Evolutionary conservation across 2,329 filamentous ascomycete species (phyloP).

Genomic region (Ophiostoma pallidulum): DNA sequence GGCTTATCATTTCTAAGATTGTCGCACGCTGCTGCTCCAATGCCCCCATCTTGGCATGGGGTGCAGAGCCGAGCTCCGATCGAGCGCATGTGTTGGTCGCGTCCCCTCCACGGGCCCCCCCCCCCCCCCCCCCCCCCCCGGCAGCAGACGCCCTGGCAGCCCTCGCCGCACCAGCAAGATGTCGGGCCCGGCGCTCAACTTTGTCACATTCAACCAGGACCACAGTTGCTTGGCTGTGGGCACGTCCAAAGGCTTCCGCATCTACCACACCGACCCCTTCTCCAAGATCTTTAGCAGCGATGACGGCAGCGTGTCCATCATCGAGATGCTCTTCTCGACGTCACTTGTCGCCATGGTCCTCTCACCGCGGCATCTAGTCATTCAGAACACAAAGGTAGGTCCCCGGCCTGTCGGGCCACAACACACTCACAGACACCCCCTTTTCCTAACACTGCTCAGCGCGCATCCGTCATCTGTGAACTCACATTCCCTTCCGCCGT

Average conservation of each 20-base stretch:
- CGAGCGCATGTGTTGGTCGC: too few relatives aligned
- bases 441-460: constrained; percentile 27
- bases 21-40: background rate
- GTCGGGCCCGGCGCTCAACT: constrained; percentile 74
- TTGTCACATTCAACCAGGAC: constrained; percentile 98
- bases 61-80: background rate
- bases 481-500: constrained; percentile 97
- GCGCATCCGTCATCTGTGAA: constrained; percentile 84
- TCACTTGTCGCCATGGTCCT: constrained; percentile 90
- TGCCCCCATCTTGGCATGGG: background rate
- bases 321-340: constrained; percentile 98
- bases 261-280: constrained; percentile 95
- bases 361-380: constrained; percentile 83
- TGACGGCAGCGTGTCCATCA: constrained; percentile 88
- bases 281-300: constrained; percentile 89
- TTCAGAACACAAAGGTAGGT: constrained; percentile 89
- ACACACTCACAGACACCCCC: too few relatives aligned
- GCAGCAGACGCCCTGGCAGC: constrained; percentile 8
- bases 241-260: constrained; percentile 87
- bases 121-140: constrained; percentile 13
- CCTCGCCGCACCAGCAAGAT: constrained; percentile 33
- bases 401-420: background rate
- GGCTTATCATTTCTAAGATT: background rate
- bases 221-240: constrained; percentile 94
- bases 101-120: too few relatives aligned